Percentiles rank a stretch among this genome's conserved stretches.
Evolutionary conservation across 1,139 yeast genomes (phyloP).

Genomic region (Candida sp.): DNA sequence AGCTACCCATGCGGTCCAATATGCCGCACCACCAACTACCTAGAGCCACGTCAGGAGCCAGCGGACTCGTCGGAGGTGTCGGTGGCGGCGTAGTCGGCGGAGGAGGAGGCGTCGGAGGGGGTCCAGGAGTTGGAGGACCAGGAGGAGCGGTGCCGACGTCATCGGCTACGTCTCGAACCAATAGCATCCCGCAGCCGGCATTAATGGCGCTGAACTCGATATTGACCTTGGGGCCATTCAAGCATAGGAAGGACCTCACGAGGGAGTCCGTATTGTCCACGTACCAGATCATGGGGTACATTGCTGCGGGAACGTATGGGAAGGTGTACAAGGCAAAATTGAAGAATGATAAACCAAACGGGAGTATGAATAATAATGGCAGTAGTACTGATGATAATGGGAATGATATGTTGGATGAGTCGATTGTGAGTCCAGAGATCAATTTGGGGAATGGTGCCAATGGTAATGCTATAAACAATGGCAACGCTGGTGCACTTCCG

Average conservation of each 20-base stretch:
- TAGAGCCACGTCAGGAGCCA: conserved; percentile 3
- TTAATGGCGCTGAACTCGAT: conserved; percentile 73
- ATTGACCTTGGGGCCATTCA: conserved; percentile 74
- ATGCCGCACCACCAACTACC: conserved; percentile 7
- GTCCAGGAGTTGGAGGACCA: background rate
- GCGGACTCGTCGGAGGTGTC: background rate
- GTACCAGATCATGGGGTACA: conserved; percentile 91
- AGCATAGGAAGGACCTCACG: conserved; percentile 70
- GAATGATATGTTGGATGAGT: conserved; percentile 3
- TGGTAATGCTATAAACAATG: background rate
- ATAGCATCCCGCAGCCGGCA: conserved; percentile 37
- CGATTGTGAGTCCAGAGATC: conserved; percentile 1
- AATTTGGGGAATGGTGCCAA: background rate
- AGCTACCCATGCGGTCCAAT: conserved; percentile 6
- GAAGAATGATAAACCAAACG: conserved; percentile 23
- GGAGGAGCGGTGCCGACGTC: conserved; percentile 1
- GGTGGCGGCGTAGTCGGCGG: background rate
- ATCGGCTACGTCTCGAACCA: conserved; percentile 4
- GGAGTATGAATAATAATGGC: background rate
- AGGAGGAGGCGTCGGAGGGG: conserved; percentile 2
- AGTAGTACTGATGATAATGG: background rate
- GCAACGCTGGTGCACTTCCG: conserved; percentile 9
- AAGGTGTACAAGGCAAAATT: conserved; percentile 90
- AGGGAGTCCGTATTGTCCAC: conserved; percentile 77
- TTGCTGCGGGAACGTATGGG: conserved; percentile 99